Evolutionary conservation across 1,284 basidiomycete genomes (phyloP).

Genomic region (Cryptococcus neoformans): DNA sequence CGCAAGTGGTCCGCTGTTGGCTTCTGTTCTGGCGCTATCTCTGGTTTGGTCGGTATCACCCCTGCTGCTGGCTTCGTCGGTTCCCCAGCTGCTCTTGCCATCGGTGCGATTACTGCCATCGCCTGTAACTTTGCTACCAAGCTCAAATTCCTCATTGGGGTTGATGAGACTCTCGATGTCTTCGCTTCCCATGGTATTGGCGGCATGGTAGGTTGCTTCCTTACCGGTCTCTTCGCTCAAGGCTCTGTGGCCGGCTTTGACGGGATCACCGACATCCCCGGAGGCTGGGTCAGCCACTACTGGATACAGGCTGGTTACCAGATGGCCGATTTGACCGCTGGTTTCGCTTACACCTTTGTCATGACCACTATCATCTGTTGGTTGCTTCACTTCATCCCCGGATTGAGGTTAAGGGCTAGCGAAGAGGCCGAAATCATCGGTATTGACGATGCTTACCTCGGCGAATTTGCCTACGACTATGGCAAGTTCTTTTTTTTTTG

Average conservation of each 20-base stretch:
- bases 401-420: constrained; percentile 68
- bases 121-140: constrained; percentile 92
- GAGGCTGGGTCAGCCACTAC: constrained; percentile 85
- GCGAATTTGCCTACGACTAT: constrained; percentile 91
- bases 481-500: constrained; percentile 52
- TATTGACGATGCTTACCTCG: constrained; percentile 90
- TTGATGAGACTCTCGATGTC: constrained; percentile 69
- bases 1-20: constrained; percentile 91
- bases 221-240: constrained; percentile 85
- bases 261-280: constrained; percentile 66
- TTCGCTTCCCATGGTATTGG: constrained; percentile 89
- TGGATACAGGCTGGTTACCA: constrained; percentile 76
- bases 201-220: constrained; percentile 67
- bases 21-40: constrained; percentile 92
- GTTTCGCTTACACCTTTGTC: constrained; percentile 70
- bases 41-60: constrained; percentile 78
- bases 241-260: constrained; percentile 78
- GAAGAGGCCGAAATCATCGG: constrained; percentile 90
- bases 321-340: constrained; percentile 66
- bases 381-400: constrained; percentile 90
- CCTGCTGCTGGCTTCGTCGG: constrained; percentile 52
- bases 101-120: constrained; percentile 79
- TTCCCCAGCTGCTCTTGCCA: constrained; percentile 68
- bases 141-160: constrained; percentile 64
- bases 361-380: constrained; percentile 85